phyloP scores from a whole-genome alignment of 768 basidiomycete species.

The Multifurca ochricompacta region DNA sequence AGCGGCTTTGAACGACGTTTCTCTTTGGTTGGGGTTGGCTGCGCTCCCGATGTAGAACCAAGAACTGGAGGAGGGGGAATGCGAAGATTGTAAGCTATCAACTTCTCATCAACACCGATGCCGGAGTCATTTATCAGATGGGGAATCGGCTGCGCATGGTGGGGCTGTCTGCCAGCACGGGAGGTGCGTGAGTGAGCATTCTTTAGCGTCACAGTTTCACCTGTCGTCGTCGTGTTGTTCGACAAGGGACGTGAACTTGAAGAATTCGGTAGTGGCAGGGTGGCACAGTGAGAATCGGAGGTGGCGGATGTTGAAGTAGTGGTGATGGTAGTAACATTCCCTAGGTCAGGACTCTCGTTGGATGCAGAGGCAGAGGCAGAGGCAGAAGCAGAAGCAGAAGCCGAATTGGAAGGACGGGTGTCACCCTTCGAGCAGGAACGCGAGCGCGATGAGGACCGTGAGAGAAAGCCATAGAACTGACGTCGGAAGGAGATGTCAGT shows the following conservation, averaged over 20 bases:
- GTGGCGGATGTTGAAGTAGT: conserved; percentile 19
- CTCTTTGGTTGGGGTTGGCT: conserved; percentile 24
- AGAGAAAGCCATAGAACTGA: conserved; percentile 54
- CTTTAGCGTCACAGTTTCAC: conserved; percentile 47
- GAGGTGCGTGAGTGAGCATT: conserved; percentile 15
- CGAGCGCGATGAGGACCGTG: conserved; percentile 45
- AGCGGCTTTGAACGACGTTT: conserved; percentile 36
- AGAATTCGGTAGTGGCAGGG: conserved; percentile 23
- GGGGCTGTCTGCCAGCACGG: conserved; percentile 9
- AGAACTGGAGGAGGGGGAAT: conserved; percentile 20
- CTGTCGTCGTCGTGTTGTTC: conserved; percentile 54
- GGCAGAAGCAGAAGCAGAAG: too few relatives aligned
- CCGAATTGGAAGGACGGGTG: conserved; percentile 14
- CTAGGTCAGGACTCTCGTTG: conserved; percentile 19
- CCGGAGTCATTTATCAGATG: conserved; percentile 13
- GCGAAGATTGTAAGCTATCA: conserved; percentile 15
- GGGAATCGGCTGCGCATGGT: not conserved
- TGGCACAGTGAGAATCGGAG: conserved; percentile 17
- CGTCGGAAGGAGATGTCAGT: not conserved
- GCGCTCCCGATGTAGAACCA: conserved; percentile 19
- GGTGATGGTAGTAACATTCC: conserved; percentile 21
- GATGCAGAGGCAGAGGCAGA: too few relatives aligned
- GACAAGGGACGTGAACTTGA: conserved; percentile 50
- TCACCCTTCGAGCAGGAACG: conserved; percentile 39
- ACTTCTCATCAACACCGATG: conserved; percentile 9